Base-by-base conservation (phyloP, 768 basidiomycete species). In the Tulasnella sp. region DNA sequence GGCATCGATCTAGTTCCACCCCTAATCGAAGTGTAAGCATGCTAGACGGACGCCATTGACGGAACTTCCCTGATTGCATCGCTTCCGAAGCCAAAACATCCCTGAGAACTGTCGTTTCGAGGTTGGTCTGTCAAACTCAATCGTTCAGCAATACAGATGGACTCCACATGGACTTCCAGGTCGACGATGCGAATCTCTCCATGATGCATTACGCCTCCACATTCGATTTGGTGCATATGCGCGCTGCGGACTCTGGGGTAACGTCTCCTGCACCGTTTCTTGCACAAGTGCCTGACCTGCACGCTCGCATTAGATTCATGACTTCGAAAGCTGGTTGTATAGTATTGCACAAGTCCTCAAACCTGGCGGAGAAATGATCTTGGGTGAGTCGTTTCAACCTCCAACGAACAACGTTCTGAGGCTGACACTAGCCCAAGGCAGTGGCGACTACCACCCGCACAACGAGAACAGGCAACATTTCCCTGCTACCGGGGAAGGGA, bases 161-260 rank as follows among this genome's bases (percentile, higher is more conserved):
- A n/a, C n/a, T n/a, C n/a, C n/a, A n/a, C n/a, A n/a, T n/a, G n/a
- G n/a, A n/a, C n/a, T 40, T 54, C 31, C 19, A 57, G 46, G 29
- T 57, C 14, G 55, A 57, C 42, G 55, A 57, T 31, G 55, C 55
- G 48, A 57, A 57, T 36, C 37, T 57, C 2, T 49, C 55, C 23
- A 21, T 57, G 25, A 36, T 43, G 19, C 55, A 57, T 34, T 57
- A 57, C 34, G 27, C 25, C 9, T 27, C 25, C n/a, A 15, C 41
- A 6, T 57, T 57, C 31, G 55, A 57, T 21, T 15, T 57, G 7
- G 55, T 57, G 17, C 55, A 57, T 57, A 37, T 34, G 14, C 40
- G 55, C 1, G 55, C 55, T 31, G 46, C 42, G 19, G 55, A 57
- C 32, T 12, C 42, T 6, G 55, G 55, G 27, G 55, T 32, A n/a